Evolutionary conservation across 78 protist genomes (phyloP).

Genomic region (Pigoraptor vietnamica): DNA sequence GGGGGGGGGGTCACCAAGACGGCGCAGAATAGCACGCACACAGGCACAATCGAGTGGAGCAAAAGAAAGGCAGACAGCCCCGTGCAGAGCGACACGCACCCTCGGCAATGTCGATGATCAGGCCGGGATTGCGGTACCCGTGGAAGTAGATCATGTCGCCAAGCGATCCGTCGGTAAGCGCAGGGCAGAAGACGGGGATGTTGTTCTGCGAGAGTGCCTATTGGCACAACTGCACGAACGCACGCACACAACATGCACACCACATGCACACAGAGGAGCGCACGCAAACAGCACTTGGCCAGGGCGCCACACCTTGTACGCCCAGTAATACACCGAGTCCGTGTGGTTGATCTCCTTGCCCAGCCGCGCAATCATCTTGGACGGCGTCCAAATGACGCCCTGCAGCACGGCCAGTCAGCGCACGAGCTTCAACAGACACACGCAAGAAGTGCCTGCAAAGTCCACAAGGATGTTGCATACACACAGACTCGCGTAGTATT

Average conservation of each 20-base stretch:
- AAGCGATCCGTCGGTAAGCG: slow-evolving; percentile 97
- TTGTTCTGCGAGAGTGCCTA: too few relatives aligned
- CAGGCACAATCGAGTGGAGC: background rate
- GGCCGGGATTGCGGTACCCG: slow-evolving; percentile 81
- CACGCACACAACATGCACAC: background rate
- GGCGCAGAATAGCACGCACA: background rate
- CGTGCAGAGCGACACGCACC: background rate
- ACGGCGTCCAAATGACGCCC: slow-evolving; percentile 86
- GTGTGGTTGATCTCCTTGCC: slow-evolving; percentile 92
- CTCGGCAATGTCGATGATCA: slow-evolving; percentile 79
- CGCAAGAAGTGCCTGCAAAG: too few relatives aligned
- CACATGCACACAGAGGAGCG: background rate
- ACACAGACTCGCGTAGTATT: background rate
- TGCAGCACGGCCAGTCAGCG: too few relatives aligned
- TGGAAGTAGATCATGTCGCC: slow-evolving; percentile 99
- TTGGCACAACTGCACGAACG: background rate
- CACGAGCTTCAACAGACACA: background rate
- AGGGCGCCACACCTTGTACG: slow-evolving; percentile 40
- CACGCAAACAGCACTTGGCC: background rate
- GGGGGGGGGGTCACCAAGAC: too few relatives aligned
- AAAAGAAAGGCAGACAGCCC: background rate
- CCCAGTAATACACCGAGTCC: slow-evolving; percentile 93
- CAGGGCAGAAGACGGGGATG: slow-evolving; percentile 98
- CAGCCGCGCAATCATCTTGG: slow-evolving; percentile 84
- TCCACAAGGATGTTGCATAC: too few relatives aligned